Base-by-base conservation (phyloP, 2,329 filamentous ascomycete genomes). In the Trichoderma oligosporum region DNA sequence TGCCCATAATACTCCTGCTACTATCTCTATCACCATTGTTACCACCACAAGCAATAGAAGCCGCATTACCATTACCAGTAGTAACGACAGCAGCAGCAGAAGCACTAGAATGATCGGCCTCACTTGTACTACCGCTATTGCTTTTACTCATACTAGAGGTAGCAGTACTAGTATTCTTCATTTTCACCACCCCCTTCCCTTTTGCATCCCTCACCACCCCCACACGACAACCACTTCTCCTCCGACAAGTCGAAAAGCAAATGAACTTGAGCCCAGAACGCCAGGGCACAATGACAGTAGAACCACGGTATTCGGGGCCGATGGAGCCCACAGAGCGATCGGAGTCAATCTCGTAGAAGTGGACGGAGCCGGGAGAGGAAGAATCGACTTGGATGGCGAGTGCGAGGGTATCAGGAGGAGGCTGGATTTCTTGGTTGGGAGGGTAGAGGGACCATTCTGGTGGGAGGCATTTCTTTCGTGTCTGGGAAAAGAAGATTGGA, bases 321-420 rank as follows among this genome's bases (percentile, higher is more conserved):
- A 55, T 29, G 52, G 52, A 36, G 41, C 52, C 52, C 39, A 55
- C 52, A 41, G 31, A 25, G 52, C 41, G 52, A 41, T 46, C 25
- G 41, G 52, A 5, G 11, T 24, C 24, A 31, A 31, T 22, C 4
- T 55, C 52, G 52, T 46, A 46, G 14, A 55, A 46, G 11, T 18
- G 8, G 41, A 55, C 24, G 12, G 41, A 20, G 41, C 5, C 38
- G 7, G 41, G 41, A 31, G 20, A 29, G 11, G 51, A 44, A 3
- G 52, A 22, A 12, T 55, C 52, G 52, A 55, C 29, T 33, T 45
- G 52, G 52, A 55, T 46, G 52, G 52, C 52, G 29, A 55, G 41
- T 39, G 52, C 52, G 41, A 55, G 41, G 52, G 52, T 55, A 24
- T 55, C 39, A 12, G 1, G 11, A 9, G 41, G 52, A 22, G 52